phyloP scores from a whole-genome alignment of 1,139 yeast species.

The Pichia sp. region DNA sequence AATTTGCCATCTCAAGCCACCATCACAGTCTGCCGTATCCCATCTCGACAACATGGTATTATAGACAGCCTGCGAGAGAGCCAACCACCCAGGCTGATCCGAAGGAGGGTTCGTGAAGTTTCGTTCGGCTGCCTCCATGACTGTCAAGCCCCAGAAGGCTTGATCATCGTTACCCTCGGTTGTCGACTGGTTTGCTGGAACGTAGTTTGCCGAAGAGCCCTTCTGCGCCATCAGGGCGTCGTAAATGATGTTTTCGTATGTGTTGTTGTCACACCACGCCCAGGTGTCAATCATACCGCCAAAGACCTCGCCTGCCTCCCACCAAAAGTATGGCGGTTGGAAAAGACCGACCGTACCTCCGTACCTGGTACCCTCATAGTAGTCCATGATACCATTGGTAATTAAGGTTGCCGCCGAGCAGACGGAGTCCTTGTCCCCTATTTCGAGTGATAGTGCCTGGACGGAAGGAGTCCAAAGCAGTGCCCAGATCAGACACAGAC shows the following conservation, averaged over 20 bases:
- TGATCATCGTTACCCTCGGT: slow-evolving; percentile 93
- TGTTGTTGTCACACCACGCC: slow-evolving; percentile 56
- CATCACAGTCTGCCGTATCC: slow-evolving; percentile 61
- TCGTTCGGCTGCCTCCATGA: slow-evolving; percentile 76
- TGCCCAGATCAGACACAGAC: background rate
- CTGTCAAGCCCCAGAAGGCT: slow-evolving; percentile 86
- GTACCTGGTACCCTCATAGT: slow-evolving; percentile 56
- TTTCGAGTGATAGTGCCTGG: slow-evolving; percentile 17
- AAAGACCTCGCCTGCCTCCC: slow-evolving; percentile 92
- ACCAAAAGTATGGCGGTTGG: slow-evolving; percentile 78
- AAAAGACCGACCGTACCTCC: slow-evolving; percentile 77
- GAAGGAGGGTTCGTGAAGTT: slow-evolving; percentile 63
- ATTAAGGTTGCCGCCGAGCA: slow-evolving; percentile 52
- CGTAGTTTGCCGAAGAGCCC: slow-evolving; percentile 63
- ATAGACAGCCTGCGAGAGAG: slow-evolving; percentile 69
- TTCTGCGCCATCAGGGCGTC: slow-evolving; percentile 59
- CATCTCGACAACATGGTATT: slow-evolving; percentile 73
- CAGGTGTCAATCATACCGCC: slow-evolving; percentile 70
- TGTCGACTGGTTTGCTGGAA: slow-evolving; percentile 70
- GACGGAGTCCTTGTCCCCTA: slow-evolving; percentile 31
- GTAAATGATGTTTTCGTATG: slow-evolving; percentile 52
- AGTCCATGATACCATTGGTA: slow-evolving; percentile 63
- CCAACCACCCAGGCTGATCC: slow-evolving; percentile 51
- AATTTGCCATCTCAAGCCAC: slow-evolving; percentile 87
- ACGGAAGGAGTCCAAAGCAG: background rate